Percentiles rank a stretch among this genome's conserved stretches.
phyloP scores from a whole-genome alignment of 192 early-diverging fungal species.

The Coemansia sp. region DNA sequence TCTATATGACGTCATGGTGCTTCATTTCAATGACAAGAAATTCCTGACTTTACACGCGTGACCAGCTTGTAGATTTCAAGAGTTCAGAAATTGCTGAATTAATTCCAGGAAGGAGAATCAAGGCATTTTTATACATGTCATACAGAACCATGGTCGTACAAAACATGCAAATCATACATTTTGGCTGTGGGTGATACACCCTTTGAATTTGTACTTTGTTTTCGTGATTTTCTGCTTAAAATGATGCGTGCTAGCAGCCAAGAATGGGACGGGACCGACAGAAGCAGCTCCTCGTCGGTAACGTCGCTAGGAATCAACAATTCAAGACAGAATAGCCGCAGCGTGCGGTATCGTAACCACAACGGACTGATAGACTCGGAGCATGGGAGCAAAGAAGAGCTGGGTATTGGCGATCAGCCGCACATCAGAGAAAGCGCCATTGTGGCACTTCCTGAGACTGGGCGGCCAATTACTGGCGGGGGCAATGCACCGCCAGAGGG shows the following conservation, averaged over 20 bases:
- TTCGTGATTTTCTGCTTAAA: not conserved
- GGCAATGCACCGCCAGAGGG: slow-evolving; percentile 12
- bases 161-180: too few relatives aligned
- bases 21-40: too few relatives aligned
- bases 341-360: slow-evolving; percentile 12
- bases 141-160: not conserved
- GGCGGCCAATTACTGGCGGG: not conserved
- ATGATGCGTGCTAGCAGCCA: slow-evolving; percentile 13
- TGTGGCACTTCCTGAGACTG: slow-evolving; percentile 2
- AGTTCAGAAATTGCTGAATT: not conserved
- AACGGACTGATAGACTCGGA: slow-evolving; percentile 19
- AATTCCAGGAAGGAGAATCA: slow-evolving; percentile 1
- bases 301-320: not conserved
- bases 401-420: not conserved
- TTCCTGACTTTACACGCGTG: too few relatives aligned
- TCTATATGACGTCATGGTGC: too few relatives aligned
- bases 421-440: slow-evolving; percentile 4
- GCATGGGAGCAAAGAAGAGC: slow-evolving; percentile 3
- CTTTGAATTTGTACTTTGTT: too few relatives aligned
- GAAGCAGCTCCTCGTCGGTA: not conserved
- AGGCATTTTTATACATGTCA: slow-evolving; percentile 1
- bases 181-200: too few relatives aligned
- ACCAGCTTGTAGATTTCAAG: not conserved
- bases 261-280: not conserved
- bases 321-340: not conserved